Conservation (phyloP, 805 yeast species). For the Ogataea chonburiensis region DNA sequence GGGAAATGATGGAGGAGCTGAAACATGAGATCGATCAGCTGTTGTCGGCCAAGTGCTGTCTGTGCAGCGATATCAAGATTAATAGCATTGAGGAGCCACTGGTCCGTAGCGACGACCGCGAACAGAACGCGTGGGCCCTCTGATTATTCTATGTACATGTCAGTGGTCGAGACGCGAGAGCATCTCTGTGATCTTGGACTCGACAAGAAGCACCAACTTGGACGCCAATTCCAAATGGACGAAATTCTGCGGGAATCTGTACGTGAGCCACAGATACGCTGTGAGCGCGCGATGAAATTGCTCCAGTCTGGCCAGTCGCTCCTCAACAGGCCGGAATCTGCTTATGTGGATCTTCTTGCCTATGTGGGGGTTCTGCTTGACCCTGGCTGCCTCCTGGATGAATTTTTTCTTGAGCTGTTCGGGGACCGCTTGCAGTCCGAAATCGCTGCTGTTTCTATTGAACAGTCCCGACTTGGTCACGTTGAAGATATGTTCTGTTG, state of each 20-base stretch:
- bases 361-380: slow-evolving; percentile 17
- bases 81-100: slow-evolving; percentile 67
- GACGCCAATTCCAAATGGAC: slow-evolving; percentile 73
- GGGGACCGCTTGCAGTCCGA: slow-evolving; percentile 33
- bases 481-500: slow-evolving; percentile 17
- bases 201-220: slow-evolving; percentile 68
- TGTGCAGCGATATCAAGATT: slow-evolving; percentile 75
- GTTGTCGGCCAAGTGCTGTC: slow-evolving; percentile 62
- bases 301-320: slow-evolving; percentile 47
- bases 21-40: slow-evolving; percentile 55
- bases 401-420: slow-evolving; percentile 20
- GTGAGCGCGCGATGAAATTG: slow-evolving; percentile 64
- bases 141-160: slow-evolving; percentile 19
- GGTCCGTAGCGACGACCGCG: slow-evolving; percentile 39
- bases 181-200: slow-evolving; percentile 55
- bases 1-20: slow-evolving; percentile 30
- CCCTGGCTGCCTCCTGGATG: slow-evolving; percentile 12
- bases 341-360: slow-evolving; percentile 20
- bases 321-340: slow-evolving; percentile 29
- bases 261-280: slow-evolving; percentile 80
- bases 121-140: slow-evolving; percentile 49
- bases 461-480: slow-evolving; percentile 14
- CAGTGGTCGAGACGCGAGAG: slow-evolving; percentile 22
- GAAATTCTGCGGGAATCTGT: slow-evolving; percentile 80
- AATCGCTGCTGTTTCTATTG: slow-evolving; percentile 8